Evolutionary conservation across 2,329 filamentous ascomycete species (phyloP).

Genomic region (Orbilia quercus): DNA sequence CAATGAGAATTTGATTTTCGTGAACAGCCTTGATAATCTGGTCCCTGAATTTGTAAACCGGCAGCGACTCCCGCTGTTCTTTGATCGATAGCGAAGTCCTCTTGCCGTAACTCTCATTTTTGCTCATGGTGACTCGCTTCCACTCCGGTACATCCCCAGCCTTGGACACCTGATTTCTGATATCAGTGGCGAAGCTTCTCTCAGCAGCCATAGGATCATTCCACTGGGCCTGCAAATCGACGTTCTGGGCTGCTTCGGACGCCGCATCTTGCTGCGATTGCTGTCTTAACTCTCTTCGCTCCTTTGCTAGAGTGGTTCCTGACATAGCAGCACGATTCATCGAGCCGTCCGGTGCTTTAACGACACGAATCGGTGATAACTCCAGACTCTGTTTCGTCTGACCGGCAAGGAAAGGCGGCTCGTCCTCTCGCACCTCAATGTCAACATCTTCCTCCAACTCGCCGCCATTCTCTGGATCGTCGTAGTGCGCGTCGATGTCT

Average conservation of each 20-base stretch:
- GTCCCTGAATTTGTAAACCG: constrained; percentile 87
- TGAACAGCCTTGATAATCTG: constrained; percentile 87
- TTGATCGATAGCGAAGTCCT: constrained; percentile 93
- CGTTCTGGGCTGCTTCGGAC: constrained; percentile 78
- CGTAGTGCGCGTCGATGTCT: constrained; percentile 92
- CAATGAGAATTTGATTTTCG: constrained; percentile 91
- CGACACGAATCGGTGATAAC: constrained; percentile 91
- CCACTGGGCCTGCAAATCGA: constrained; percentile 91
- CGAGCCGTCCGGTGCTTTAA: constrained; percentile 98
- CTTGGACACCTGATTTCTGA: constrained; percentile 73
- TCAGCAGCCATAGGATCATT: constrained; percentile 93
- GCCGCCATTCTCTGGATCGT: constrained; percentile 83
- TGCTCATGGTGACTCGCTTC: constrained; percentile 84
- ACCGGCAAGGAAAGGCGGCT: constrained; percentile 92
- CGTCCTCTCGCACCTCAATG: constrained; percentile 95
- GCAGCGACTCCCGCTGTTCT: constrained; percentile 88
- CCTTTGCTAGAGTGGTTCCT: constrained; percentile 86
- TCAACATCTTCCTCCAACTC: constrained; percentile 94
- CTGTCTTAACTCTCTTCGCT: constrained; percentile 86
- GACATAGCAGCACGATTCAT: constrained; percentile 97
- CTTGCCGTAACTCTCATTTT: constrained; percentile 83
- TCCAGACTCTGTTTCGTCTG: constrained; percentile 97
- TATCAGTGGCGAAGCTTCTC: constrained; percentile 86
- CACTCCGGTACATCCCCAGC: constrained; percentile 84
- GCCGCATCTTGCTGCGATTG: constrained; percentile 83